These are phyloP conservation scores for Coleophoma crateriformis DNA, from an alignment of 2,329 filamentous ascomycete genomes.

Conservation along the genomic window DNA sequence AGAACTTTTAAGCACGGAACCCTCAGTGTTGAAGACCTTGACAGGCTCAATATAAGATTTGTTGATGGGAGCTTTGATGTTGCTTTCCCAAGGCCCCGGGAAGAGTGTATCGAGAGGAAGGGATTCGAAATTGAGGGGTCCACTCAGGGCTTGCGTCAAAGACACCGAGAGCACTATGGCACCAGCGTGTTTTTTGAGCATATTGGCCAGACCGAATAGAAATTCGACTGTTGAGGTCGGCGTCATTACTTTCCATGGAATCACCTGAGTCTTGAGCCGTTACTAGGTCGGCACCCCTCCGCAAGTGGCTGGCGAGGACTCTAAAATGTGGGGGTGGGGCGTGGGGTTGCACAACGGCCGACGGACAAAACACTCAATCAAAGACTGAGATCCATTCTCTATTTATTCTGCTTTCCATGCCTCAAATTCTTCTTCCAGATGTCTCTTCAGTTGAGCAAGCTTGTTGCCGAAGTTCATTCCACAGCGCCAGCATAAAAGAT, in stretches of 20 bases:
- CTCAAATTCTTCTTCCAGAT: slow-evolving; percentile 71
- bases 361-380: too few relatives aligned
- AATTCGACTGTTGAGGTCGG: too few relatives aligned
- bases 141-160: neutral
- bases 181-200: too few relatives aligned
- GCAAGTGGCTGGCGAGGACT: neutral
- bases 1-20: slow-evolving; percentile 21
- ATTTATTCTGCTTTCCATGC: slow-evolving; percentile 61
- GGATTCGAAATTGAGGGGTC: slow-evolving; percentile 10
- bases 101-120: slow-evolving; percentile 28
- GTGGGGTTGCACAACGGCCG: too few relatives aligned
- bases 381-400: neutral
- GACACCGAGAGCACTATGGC: too few relatives aligned
- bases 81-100: slow-evolving; percentile 33
- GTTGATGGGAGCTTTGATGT: slow-evolving; percentile 30
- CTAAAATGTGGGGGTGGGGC: neutral
- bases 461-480: slow-evolving; percentile 65
- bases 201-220: too few relatives aligned
- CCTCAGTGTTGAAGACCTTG: slow-evolving; percentile 27
- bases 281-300: too few relatives aligned
- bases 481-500: slow-evolving; percentile 84
- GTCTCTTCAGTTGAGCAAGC: slow-evolving; percentile 69
- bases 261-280: too few relatives aligned
- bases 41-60: slow-evolving; percentile 29
- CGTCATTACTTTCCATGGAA: too few relatives aligned